phyloP scores from a whole-genome alignment of 2,329 filamentous ascomycete species.

The Pyricularia sp. region DNA sequence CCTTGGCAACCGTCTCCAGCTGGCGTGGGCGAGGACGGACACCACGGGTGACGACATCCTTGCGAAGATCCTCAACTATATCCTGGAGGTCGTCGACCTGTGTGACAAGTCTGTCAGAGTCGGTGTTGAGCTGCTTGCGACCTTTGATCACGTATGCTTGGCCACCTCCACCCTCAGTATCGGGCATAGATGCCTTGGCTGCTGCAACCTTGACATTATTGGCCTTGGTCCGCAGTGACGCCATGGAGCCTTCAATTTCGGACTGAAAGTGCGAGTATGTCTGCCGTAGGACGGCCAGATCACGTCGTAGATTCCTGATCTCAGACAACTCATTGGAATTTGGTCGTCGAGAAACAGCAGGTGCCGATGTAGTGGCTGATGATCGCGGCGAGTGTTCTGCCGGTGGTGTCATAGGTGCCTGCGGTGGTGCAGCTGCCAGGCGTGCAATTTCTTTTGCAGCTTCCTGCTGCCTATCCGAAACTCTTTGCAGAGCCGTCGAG shows the following conservation, averaged over 20 bases:
- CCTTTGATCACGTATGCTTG: slow-evolving; percentile 74
- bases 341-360: slow-evolving; percentile 22
- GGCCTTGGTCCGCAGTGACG: slow-evolving; percentile 68
- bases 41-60: slow-evolving; percentile 87
- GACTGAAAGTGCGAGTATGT: slow-evolving; percentile 86
- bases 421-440: slow-evolving; percentile 32
- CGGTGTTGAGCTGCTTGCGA: slow-evolving; percentile 73
- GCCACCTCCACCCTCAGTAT: slow-evolving; percentile 64
- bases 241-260: slow-evolving; percentile 81
- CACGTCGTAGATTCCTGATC: slow-evolving; percentile 68
- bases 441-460: slow-evolving; percentile 73
- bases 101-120: slow-evolving; percentile 81
- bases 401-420: slow-evolving; percentile 21
- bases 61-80: slow-evolving; percentile 87
- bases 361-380: background rate
- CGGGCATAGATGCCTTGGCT: slow-evolving; percentile 55
- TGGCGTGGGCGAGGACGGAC: slow-evolving; percentile 84
- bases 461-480: slow-evolving; percentile 84
- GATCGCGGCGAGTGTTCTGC: slow-evolving; percentile 19
- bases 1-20: slow-evolving; percentile 78
- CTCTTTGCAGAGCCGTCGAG: slow-evolving; percentile 64
- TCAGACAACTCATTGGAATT: slow-evolving; percentile 52
- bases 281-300: slow-evolving; percentile 82
- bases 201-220: slow-evolving; percentile 65
- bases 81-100: slow-evolving; percentile 97